Evolutionary conservation across 2,329 filamentous ascomycete genomes (phyloP), one percentile per base, ranked within the genome.

Genomic region (Sporothrix euskadiensis): DNA sequence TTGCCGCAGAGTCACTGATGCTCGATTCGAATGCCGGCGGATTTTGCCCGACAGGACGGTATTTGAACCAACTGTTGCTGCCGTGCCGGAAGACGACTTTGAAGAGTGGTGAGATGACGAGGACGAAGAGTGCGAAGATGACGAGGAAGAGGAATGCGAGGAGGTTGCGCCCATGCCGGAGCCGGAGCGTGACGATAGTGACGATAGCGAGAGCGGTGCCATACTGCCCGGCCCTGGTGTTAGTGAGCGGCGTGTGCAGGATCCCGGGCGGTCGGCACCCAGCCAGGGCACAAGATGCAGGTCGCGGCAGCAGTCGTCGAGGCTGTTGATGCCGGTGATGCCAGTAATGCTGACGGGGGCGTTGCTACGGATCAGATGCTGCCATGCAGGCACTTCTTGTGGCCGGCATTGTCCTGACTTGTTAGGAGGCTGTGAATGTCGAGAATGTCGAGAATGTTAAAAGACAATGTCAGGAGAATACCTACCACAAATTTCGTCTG

Each of bases 321-420:
- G 74, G 35, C 73, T 73, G 65, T 75, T 71, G 69, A 75, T 72
- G 49, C 73, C 72, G 30, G 54, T 44, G 32, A 75, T 47, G 32
- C 74, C 74, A 7, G 74, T 75, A 19, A 73, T 47, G 71, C 73
- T 74, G 54, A 57, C 35, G 5, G 72, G 73, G 5, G 54, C 16
- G 75, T 78, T 80, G 75, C 79, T 77, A 75, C 80, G 81, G 77
- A 82, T 82, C 73, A 81, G 77, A 75, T 79, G 79, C 74, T 81
- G 80, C 81, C 81, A 83, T 1, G 79, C 76, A 14, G 81, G 79
- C 39, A 79, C 78, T 22, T 78, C 77, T 57, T 80, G 80, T 3
- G 81, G 81, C 73, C 80, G 82, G 78, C 81, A 83, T 77, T 82
- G 80, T 68, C 81, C 81, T 82, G 72, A 35, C 8, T 47, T 52